Conservation (phyloP, 108 stramenopile species). For the Skeletonema potamos region DNA sequence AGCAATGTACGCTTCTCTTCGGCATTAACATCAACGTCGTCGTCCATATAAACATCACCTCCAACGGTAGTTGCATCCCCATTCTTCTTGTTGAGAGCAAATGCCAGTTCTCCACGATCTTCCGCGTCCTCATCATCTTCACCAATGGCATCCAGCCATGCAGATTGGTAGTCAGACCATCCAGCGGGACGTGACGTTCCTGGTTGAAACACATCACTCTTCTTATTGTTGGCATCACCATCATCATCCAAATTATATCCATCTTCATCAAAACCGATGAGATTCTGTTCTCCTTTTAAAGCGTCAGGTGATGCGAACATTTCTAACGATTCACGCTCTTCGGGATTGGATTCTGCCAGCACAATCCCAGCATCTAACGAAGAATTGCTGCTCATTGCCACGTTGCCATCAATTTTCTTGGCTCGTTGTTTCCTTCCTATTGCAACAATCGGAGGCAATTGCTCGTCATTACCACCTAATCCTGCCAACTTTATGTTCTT, state of each 20-base stretch:
- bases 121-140: constrained; percentile 67
- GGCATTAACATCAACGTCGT: constrained; percentile 64
- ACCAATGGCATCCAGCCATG: constrained; percentile 91
- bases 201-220: constrained; percentile 35
- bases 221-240: constrained; percentile 42
- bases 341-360: constrained; percentile 50
- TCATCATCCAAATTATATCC: constrained; percentile 45
- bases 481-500: constrained; percentile 44
- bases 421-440: constrained; percentile 38
- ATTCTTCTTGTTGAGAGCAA: constrained; percentile 75
- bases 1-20: constrained; percentile 62
- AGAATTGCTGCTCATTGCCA: constrained; percentile 24
- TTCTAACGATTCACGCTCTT: constrained; percentile 72
- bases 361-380: constrained; percentile 7
- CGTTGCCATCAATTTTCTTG: constrained; percentile 22
- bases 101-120: constrained; percentile 82
- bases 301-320: constrained; percentile 93
- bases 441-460: constrained; percentile 42
- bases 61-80: constrained; percentile 44
- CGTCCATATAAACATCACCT: constrained; percentile 57
- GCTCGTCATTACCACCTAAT: neutral
- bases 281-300: constrained; percentile 97
- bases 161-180: constrained; percentile 95
- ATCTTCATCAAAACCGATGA: constrained; percentile 95
- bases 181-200: constrained; percentile 78